Conservation (phyloP, 202 grass and related monocot genomes). For the Brachypodium distachyon region DNA sequence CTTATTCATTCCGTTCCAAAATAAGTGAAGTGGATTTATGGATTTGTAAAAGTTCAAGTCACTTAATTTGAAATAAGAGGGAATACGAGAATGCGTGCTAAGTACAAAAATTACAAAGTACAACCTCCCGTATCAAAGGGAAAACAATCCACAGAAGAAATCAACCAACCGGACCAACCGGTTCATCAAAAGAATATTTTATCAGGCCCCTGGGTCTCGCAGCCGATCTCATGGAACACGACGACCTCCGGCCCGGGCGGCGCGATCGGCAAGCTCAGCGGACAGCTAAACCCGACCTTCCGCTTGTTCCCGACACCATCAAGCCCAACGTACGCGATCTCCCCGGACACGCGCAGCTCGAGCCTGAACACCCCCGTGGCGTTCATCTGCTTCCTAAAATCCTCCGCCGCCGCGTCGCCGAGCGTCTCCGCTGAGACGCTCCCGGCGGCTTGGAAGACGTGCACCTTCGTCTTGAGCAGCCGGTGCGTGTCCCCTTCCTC, state of each 20-base stretch:
- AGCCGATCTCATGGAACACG: not conserved
- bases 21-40: no score
- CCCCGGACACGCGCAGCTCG: not conserved
- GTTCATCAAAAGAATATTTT: not conserved
- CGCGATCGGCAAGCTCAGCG: not conserved
- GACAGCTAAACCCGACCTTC: not conserved
- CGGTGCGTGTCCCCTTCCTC: not conserved
- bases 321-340: not conserved
- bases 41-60: no score
- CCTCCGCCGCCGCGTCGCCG: not conserved
- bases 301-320: not conserved
- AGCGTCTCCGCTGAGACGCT: not conserved
- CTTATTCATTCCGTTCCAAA: no score
- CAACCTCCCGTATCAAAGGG: no score
- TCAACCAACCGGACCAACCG: no score
- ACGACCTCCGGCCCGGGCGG: conserved; percentile 9
- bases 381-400: conserved; percentile 9
- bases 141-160: not conserved
- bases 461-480: not conserved
- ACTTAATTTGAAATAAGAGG: no score
- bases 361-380: not conserved
- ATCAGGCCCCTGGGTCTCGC: not conserved
- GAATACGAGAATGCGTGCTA: no score
- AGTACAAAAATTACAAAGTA: not conserved
- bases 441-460: not conserved